phyloP scores from a whole-genome alignment of 2,329 filamentous ascomycete species.

The Purpureocillium takamizusanense region DNA sequence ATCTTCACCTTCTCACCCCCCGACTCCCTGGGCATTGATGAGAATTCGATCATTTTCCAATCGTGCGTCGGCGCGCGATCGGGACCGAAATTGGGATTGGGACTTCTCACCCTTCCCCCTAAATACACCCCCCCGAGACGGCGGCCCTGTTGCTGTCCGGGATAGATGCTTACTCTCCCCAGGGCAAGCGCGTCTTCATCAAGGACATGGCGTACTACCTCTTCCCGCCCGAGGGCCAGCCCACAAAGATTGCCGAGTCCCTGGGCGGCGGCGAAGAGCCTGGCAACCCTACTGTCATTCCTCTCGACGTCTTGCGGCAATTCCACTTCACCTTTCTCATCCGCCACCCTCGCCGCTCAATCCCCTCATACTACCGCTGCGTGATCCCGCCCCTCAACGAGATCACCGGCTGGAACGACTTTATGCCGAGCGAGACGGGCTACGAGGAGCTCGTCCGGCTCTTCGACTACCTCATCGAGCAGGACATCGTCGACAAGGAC shows the following conservation, averaged over 20 bases:
- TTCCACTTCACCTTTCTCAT: slow-evolving; percentile 98
- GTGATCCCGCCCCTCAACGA: slow-evolving; percentile 78
- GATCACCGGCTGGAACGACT: slow-evolving; percentile 77
- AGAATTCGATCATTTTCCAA: no score
- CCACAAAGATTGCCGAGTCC: slow-evolving; percentile 69
- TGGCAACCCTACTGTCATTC: slow-evolving; percentile 79
- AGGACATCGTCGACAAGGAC: slow-evolving; percentile 61
- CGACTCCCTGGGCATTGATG: no score
- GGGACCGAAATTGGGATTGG: no score
- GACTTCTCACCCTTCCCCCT: background rate
- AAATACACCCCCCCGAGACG: no score
- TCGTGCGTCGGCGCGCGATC: no score
- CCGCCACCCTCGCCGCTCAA: slow-evolving; percentile 83
- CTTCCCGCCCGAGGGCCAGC: slow-evolving; percentile 62
- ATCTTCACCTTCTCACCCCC: no score
- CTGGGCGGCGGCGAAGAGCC: slow-evolving; percentile 57
- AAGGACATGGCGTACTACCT: slow-evolving; percentile 97
- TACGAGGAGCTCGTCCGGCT: slow-evolving; percentile 80
- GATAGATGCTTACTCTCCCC: slow-evolving; percentile 12
- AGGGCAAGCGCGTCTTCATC: slow-evolving; percentile 93
- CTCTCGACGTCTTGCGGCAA: slow-evolving; percentile 59
- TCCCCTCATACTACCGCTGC: slow-evolving; percentile 92
- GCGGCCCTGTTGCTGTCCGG: background rate
- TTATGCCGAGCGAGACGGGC: slow-evolving; percentile 81
- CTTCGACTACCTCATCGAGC: slow-evolving; percentile 72